Base-by-base conservation (phyloP, 2,329 filamentous ascomycete species). In the Lizonia empirigonia region DNA sequence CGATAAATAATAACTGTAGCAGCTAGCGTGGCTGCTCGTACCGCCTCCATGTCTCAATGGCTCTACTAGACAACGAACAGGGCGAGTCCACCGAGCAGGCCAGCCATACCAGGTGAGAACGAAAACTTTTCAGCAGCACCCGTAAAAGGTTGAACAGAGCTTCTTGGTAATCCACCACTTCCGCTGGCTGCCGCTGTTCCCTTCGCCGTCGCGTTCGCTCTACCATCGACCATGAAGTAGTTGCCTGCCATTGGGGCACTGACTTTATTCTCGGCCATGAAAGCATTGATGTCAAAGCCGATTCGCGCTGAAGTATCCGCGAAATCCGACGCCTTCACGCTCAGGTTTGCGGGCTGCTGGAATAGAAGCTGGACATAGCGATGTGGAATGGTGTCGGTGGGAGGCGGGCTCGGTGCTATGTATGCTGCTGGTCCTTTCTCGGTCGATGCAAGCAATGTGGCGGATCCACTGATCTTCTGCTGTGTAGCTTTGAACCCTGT, bases 341-440 rank as follows among this genome's bases (percentile, higher is more conserved):
- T 44, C 18, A 73, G 39, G 19, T 47, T 57, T 4, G 44, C 50
- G 1, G 71, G 71, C 38, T 73, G 67, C 37, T 60, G 35, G 39
- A 73, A 73, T 4, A 73, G 55, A 4, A 73, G 47, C 41, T 73
- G 34, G 1, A 72, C 68, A 35, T 73, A 73, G 35, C 70, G 67
- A 57, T 73, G 71, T 7, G 69, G 52, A 1, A 63, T 57, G 1
- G 68, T 63, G 42, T 72, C 69, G 7, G 62, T 68, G 8, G 68
- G 60, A 3, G 71, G 71, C 7, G 71, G 71, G 5, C 59, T 55
- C 8, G 71, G 71, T 18, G 63, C 53, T 26, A 73, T 46, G 41
- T 73, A 73, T 6, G 60, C 7, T 12, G 69, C 68, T 1, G 68
- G 69, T 0, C 69, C 69, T 40, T 62, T 64, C 3, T 67, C 57